Percentiles rank a stretch among this genome's conserved stretches.
Evolutionary conservation across 208 protist species (phyloP).

Genomic region (Crithidia fasciculata): DNA sequence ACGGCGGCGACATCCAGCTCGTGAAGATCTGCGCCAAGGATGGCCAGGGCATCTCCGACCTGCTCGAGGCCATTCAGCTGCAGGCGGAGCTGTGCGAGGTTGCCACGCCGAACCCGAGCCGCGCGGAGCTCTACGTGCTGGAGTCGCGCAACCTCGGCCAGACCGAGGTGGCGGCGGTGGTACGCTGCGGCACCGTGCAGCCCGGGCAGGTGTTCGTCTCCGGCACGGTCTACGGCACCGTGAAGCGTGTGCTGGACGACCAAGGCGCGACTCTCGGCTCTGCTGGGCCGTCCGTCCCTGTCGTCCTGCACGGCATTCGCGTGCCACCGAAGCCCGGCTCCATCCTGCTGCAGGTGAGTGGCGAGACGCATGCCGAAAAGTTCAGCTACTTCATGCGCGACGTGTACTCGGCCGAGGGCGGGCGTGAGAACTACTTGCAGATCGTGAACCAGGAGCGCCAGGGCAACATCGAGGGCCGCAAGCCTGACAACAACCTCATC

Average conservation of each 20-base stretch:
- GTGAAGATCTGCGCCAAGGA: slow-evolving; percentile 92
- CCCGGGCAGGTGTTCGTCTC: slow-evolving; percentile 75
- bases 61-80: slow-evolving; percentile 92
- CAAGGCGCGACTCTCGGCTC: slow-evolving; percentile 58
- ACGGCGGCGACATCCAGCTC: slow-evolving; percentile 94
- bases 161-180: slow-evolving; percentile 76
- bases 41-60: slow-evolving; percentile 79
- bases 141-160: slow-evolving; percentile 72
- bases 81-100: slow-evolving; percentile 91
- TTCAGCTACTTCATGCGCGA: slow-evolving; percentile 90
- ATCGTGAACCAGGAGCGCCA: slow-evolving; percentile 75
- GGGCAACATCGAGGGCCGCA: slow-evolving; percentile 78
- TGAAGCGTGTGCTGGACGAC: slow-evolving; percentile 78
- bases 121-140: slow-evolving; percentile 91
- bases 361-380: slow-evolving; percentile 84
- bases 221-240: slow-evolving; percentile 77
- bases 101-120: slow-evolving; percentile 66
- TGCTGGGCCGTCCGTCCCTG: slow-evolving; percentile 75
- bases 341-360: slow-evolving; percentile 88
- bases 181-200: slow-evolving; percentile 78
- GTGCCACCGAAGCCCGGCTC: slow-evolving; percentile 83
- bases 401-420: slow-evolving; percentile 81
- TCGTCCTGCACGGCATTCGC: slow-evolving; percentile 79
- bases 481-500: slow-evolving; percentile 88
- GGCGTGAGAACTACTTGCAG: slow-evolving; percentile 84